Evolutionary conservation across 2,329 filamentous ascomycete genomes (phyloP), one percentile per base, ranked within the genome.

Genomic region (Aspergillus versicolor): DNA sequence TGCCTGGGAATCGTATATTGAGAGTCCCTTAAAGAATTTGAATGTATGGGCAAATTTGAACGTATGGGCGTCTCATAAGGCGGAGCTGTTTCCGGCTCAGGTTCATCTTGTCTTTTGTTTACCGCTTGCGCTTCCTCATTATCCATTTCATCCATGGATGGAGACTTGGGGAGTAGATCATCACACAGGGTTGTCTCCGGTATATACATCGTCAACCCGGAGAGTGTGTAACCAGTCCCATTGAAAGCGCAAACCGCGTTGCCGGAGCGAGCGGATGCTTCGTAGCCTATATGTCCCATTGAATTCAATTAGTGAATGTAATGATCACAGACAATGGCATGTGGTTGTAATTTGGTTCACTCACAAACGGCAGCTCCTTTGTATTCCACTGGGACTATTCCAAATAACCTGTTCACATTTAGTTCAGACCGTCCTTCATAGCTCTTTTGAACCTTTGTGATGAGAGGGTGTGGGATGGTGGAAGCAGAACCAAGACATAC

Each of bases 191-290:
- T 13, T 8, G 59, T 64, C 37, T 65, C 61, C 3, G 60, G 60
- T 5, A 67, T 24, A 2, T 44, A 6, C 5, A 61, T n/a, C 1
- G 22, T 43, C 4, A 45, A 15, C 15, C 57, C 52, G 4, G 54
- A 21, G 12, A 60, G n/a, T 3, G 27, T 38, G 50, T 67, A 67
- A 12, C 64, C 67, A 2, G 61, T 66, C 12, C 67, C 66, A 44
- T 68, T 67, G 54, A 69, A 65, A 3, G 65, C 63, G 48, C 67
- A 69, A 49, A 68, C 54, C 2, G 66, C 65, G 45, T 65, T 56
- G 0, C 65, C 66, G 17, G 61, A 53, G 3, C 8, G 24, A 2
- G 47, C 32, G 30, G 53, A 48, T 8, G 57, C 53, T 54, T 63
- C 58, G 21, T 65, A 63, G 13, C 63, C 65, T 64, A n/a, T 13